These are phyloP conservation scores for Quercus glauca DNA, from an alignment of 306 rosid species.

Conservation along the genomic window DNA sequence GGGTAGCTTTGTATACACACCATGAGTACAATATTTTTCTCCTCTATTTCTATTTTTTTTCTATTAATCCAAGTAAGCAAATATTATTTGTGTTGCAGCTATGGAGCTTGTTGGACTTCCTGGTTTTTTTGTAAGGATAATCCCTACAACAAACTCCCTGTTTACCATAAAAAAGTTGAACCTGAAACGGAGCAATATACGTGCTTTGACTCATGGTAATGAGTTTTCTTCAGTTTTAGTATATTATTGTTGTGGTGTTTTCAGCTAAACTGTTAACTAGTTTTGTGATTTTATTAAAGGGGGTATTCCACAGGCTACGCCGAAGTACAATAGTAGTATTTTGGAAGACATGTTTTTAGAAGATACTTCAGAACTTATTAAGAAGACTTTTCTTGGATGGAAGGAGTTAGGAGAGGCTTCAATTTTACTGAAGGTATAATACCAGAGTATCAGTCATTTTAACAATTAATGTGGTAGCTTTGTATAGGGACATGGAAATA, in stretches of 20 bases:
- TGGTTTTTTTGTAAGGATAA: conserved; percentile 53
- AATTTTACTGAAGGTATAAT: conserved; percentile 69
- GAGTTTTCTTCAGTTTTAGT: conserved; percentile 10
- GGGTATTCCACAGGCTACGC: conserved; percentile 56
- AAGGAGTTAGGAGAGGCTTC: conserved; percentile 72
- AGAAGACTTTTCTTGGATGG: conserved; percentile 52
- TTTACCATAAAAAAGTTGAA: conserved; percentile 58
- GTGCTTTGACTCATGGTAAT: conserved; percentile 55
- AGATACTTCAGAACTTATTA: conserved; percentile 46
- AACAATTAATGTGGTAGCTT: not conserved
- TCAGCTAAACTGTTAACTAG: conserved; percentile 10
- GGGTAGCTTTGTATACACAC: no score
- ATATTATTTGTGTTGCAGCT: conserved; percentile 38
- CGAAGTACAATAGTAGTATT: conserved; percentile 84
- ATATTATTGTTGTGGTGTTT: conserved; percentile 10
- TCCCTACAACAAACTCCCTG: conserved; percentile 59
- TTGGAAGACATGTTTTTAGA: conserved; percentile 84
- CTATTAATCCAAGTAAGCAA: no score
- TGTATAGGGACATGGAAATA: conserved; percentile 1
- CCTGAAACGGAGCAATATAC: conserved; percentile 68
- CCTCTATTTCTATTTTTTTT: no score
- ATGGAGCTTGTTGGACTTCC: conserved; percentile 44
- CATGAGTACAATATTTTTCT: no score
- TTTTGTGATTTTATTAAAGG: conserved; percentile 39
- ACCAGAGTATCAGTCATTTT: not conserved